phyloP scores from a whole-genome alignment of 2,329 filamentous ascomycete species.

The Pseudocercospora crystallina region DNA sequence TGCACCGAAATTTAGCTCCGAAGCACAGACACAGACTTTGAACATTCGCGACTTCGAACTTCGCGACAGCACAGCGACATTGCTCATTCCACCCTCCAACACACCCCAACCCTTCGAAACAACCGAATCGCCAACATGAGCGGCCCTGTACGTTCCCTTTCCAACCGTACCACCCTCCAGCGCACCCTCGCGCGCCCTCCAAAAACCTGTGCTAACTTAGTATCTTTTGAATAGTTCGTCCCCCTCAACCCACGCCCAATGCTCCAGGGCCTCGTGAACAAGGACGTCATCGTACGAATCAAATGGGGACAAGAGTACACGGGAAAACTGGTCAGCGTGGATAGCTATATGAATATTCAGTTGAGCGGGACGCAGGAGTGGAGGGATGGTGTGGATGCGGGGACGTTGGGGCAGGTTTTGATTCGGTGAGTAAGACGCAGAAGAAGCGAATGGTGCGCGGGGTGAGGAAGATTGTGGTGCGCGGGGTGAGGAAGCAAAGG shows the following conservation, averaged over 20 bases:
- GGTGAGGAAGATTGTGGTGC: not conserved
- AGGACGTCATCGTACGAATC: slow-evolving; percentile 84
- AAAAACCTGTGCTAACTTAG: not conserved
- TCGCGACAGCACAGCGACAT: too few relatives aligned
- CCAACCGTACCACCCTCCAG: not conserved
- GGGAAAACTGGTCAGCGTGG: slow-evolving; percentile 85
- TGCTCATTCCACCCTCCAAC: not conserved
- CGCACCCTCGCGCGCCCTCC: not conserved
- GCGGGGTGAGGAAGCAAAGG: not conserved
- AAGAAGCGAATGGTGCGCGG: not conserved
- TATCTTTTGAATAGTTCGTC: slow-evolving; percentile 58
- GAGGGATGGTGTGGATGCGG: slow-evolving; percentile 82
- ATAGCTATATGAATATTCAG: slow-evolving; percentile 99
- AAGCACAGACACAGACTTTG: too few relatives aligned
- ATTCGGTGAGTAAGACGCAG: slow-evolving; percentile 64
- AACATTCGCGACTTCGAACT: too few relatives aligned
- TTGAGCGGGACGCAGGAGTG: slow-evolving; percentile 88
- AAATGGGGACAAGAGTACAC: slow-evolving; percentile 99
- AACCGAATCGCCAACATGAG: slow-evolving; percentile 23
- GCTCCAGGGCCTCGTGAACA: slow-evolving; percentile 92
- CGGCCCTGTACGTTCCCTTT: slow-evolving; percentile 12
- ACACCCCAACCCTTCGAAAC: not conserved
- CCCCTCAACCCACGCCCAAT: slow-evolving; percentile 96
- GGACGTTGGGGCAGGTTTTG: slow-evolving; percentile 82
- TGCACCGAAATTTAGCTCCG: too few relatives aligned